phyloP scores from a whole-genome alignment of 164 flowering plant species.

The Houttuynia cordata region DNA sequence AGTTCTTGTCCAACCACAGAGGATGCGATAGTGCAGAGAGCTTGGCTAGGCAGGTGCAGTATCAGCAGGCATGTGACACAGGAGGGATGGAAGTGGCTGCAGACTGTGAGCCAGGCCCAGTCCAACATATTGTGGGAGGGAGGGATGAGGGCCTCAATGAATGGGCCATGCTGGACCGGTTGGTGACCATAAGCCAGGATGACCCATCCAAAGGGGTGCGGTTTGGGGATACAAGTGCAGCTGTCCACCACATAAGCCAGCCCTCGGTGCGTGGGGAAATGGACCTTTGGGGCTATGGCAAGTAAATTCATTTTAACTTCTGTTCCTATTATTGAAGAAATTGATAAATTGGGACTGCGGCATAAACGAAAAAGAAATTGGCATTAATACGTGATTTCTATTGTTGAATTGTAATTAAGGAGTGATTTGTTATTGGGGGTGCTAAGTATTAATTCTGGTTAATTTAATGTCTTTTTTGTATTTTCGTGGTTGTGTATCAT shows the following conservation, averaged over 20 bases:
- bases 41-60: constrained; percentile 16
- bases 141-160: constrained; percentile 26
- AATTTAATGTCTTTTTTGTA: too few species aligned
- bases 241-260: constrained; percentile 36
- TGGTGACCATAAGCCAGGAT: constrained; percentile 23
- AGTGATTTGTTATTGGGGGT: background rate
- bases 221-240: constrained; percentile 23
- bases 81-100: constrained; percentile 18
- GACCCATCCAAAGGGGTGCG: constrained; percentile 27
- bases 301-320: constrained; percentile 12
- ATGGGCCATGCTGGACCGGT: constrained; percentile 53
- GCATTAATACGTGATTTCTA: background rate
- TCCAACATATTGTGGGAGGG: constrained; percentile 19
- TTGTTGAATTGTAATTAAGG: background rate
- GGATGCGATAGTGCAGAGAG: constrained; percentile 37
- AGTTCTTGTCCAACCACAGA: constrained; percentile 33
- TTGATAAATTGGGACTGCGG: background rate
- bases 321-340: too few species aligned
- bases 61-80: constrained; percentile 23
- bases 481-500: too few species aligned
- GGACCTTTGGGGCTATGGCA: constrained; percentile 79
- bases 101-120: constrained; percentile 18
- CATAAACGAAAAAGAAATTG: background rate
- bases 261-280: constrained; percentile 62
- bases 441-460: too few species aligned